Evolutionary conservation across 208 protist species (phyloP).

Genomic region (Leptomonas seymouri): DNA sequence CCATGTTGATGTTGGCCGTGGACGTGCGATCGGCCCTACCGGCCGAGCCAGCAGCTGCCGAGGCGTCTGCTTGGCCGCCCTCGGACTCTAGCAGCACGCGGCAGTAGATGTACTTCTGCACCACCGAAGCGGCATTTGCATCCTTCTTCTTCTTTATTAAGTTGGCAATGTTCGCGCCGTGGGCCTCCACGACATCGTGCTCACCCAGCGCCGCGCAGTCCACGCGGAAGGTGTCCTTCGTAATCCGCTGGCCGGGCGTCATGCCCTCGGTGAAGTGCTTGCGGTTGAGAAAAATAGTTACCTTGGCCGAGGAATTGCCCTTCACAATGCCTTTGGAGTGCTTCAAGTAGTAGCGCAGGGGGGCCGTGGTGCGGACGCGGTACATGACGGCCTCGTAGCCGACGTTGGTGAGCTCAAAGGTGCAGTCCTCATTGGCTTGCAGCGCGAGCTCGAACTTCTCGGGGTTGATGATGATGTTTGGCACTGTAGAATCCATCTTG

Average conservation of each 20-base stretch:
- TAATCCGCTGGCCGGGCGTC: slow-evolving; percentile 12
- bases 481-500: slow-evolving; percentile 29
- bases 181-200: slow-evolving; percentile 66
- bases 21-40: too few species aligned
- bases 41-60: not conserved
- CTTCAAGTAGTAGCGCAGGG: slow-evolving; percentile 72
- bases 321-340: slow-evolving; percentile 80
- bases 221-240: slow-evolving; percentile 78
- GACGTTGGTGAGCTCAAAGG: slow-evolving; percentile 79
- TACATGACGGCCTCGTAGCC: slow-evolving; percentile 77
- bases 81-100: slow-evolving; percentile 38
- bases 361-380: slow-evolving; percentile 70
- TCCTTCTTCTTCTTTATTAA: slow-evolving; percentile 75
- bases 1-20: too few species aligned
- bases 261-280: slow-evolving; percentile 34
- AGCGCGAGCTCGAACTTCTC: slow-evolving; percentile 61
- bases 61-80: slow-evolving; percentile 5
- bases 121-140: slow-evolving; percentile 40
- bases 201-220: slow-evolving; percentile 64
- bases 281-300: slow-evolving; percentile 66
- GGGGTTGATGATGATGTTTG: slow-evolving; percentile 59
- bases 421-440: slow-evolving; percentile 65
- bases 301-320: slow-evolving; percentile 55
- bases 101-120: slow-evolving; percentile 58
- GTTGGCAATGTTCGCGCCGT: slow-evolving; percentile 56